These are phyloP conservation scores for Trifolium repens DNA, from an alignment of 306 rosid species.

Conservation along the genomic window DNA sequence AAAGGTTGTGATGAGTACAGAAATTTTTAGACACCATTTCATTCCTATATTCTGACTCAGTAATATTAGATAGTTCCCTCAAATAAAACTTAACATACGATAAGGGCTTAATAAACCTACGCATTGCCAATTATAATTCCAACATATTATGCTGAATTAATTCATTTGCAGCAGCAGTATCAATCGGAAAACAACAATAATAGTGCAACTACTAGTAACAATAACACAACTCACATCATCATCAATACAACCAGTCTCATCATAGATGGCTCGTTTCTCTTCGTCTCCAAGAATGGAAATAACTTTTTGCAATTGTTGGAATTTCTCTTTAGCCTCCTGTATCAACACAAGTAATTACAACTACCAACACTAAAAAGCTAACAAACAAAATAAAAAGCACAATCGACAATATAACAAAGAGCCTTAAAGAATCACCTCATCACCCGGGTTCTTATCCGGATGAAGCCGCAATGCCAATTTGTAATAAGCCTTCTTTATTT, in stretches of 20 bases:
- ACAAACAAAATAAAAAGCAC: neutral
- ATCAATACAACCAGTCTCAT: slow-evolving; percentile 87
- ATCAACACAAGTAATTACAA: slow-evolving; percentile 28
- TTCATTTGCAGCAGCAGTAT: slow-evolving; percentile 2
- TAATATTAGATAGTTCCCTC: neutral
- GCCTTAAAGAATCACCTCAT: slow-evolving; percentile 52
- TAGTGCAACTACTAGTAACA: neutral
- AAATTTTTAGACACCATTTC: neutral
- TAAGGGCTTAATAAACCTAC: neutral
- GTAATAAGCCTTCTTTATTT: slow-evolving; percentile 88
- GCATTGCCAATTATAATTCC: slow-evolving; percentile 12
- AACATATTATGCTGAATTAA: neutral
- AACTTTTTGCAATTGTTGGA: slow-evolving; percentile 88
- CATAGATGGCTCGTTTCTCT: slow-evolving; percentile 85
- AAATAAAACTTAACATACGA: neutral
- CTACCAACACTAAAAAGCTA: neutral
- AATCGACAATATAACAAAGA: neutral
- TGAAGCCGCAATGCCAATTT: slow-evolving; percentile 90
- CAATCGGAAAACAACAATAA: neutral
- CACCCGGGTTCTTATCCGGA: slow-evolving; percentile 89
- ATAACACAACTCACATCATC: slow-evolving; percentile 70
- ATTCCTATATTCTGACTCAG: neutral
- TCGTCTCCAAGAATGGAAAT: slow-evolving; percentile 91
- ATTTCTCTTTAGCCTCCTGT: slow-evolving; percentile 89
- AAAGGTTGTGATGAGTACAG: neutral